Conservation (phyloP, 208 protist species). For the Trichomonas tenax region DNA sequence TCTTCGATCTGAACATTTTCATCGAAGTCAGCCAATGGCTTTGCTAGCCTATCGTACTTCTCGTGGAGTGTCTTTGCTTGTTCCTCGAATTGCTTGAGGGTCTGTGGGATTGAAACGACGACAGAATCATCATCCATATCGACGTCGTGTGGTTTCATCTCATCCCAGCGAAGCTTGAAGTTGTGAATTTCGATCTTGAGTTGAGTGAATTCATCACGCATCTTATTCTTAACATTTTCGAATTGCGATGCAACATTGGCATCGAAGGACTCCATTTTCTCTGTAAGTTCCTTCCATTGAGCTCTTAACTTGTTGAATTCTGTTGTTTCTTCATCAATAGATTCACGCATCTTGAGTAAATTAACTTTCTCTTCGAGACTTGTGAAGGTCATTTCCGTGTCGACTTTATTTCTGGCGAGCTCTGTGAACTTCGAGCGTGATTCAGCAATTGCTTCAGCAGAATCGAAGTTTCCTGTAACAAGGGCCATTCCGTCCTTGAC, state of each 20-base stretch:
- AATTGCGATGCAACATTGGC: background rate
- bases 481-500: background rate
- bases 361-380: background rate
- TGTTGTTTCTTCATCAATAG: background rate
- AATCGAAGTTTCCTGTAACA: background rate
- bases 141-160: background rate
- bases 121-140: slow-evolving; percentile 4
- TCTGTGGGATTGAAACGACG: background rate
- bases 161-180: background rate
- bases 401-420: background rate
- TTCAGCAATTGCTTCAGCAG: background rate
- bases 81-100: background rate
- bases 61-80: background rate
- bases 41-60: background rate
- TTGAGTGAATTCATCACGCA: background rate
- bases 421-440: background rate
- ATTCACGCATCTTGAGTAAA: background rate
- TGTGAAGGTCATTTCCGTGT: slow-evolving; percentile 1
- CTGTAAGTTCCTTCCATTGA: background rate
- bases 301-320: background rate
- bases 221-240: slow-evolving; percentile 18
- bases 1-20: background rate
- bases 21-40: slow-evolving; percentile 10
- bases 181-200: background rate
- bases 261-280: background rate